A percentile compares a stretch with the other conserved stretches of the same genome.
phyloP scores from a whole-genome alignment of 768 basidiomycete genomes.

The Serendipita vermifera region DNA sequence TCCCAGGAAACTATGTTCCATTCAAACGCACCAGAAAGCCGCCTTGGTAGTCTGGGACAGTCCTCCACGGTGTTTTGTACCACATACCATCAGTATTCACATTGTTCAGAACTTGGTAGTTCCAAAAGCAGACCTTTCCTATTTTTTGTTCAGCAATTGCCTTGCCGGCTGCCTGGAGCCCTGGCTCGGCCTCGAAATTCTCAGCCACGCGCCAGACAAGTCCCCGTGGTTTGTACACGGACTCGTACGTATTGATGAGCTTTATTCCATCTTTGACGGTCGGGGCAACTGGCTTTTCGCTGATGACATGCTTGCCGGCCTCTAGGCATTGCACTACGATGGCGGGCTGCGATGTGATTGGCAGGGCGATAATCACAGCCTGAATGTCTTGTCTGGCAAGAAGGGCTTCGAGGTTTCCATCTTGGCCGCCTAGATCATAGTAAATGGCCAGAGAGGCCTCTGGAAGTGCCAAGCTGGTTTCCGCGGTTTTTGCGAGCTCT shows the following conservation, averaged over 20 bases:
- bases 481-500: slow-evolving; percentile 39
- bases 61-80: slow-evolving; percentile 77
- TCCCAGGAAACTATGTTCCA: slow-evolving; percentile 15
- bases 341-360: slow-evolving; percentile 60
- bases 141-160: slow-evolving; percentile 48
- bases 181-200: slow-evolving; percentile 60
- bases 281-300: slow-evolving; percentile 76
- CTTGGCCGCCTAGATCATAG: slow-evolving; percentile 35
- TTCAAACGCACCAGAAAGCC: slow-evolving; percentile 58
- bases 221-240: slow-evolving; percentile 47
- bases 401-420: slow-evolving; percentile 41
- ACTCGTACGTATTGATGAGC: slow-evolving; percentile 55
- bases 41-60: slow-evolving; percentile 71
- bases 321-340: slow-evolving; percentile 49
- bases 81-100: slow-evolving; percentile 55
- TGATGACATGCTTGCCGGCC: slow-evolving; percentile 78
- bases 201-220: slow-evolving; percentile 74
- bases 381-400: slow-evolving; percentile 55
- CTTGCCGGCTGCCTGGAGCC: slow-evolving; percentile 33
- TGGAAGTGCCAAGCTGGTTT: slow-evolving; percentile 28
- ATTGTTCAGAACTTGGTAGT: slow-evolving; percentile 36
- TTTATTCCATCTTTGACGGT: slow-evolving; percentile 50
- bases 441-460: slow-evolving; percentile 35
- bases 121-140: slow-evolving; percentile 60
- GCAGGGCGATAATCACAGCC: slow-evolving; percentile 63